phyloP scores from a whole-genome alignment of 331 rosid species.

The Quercus phellos region DNA sequence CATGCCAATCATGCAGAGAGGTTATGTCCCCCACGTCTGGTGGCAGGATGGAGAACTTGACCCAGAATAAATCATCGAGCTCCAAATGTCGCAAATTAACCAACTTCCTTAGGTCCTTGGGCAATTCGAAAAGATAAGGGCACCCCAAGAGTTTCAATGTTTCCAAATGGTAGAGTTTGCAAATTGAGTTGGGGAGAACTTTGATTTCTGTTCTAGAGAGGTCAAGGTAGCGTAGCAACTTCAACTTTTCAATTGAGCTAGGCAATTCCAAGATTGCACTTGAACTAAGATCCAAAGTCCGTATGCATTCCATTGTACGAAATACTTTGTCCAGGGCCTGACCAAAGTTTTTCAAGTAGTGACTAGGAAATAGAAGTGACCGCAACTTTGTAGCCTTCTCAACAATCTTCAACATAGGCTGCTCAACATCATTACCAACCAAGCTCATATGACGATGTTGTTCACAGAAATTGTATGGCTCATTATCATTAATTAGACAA shows the following conservation, averaged over 20 bases:
- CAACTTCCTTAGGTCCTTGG: not conserved
- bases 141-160: constrained; percentile 19
- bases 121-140: constrained; percentile 5
- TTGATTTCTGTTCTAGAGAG: constrained; percentile 17
- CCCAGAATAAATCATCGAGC: constrained; percentile 22
- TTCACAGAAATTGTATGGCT: too few species aligned
- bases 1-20: constrained; percentile 6
- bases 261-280: constrained; percentile 2
- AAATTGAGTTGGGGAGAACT: constrained; percentile 18
- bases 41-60: not conserved
- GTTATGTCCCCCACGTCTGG: constrained; percentile 1
- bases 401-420: too few species aligned
- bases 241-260: constrained; percentile 8
- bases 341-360: not conserved
- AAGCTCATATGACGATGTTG: too few species aligned
- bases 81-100: constrained; percentile 15
- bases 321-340: not conserved
- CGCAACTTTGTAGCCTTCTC: too few species aligned
- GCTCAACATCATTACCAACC: too few species aligned
- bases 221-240: constrained; percentile 17
- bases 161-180: constrained; percentile 20
- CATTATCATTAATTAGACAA: too few species aligned
- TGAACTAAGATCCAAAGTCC: constrained; percentile 16
- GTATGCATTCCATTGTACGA: not conserved
- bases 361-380: not conserved